Conservation (phyloP, 805 yeast genomes). For the Candida andamanensis region DNA sequence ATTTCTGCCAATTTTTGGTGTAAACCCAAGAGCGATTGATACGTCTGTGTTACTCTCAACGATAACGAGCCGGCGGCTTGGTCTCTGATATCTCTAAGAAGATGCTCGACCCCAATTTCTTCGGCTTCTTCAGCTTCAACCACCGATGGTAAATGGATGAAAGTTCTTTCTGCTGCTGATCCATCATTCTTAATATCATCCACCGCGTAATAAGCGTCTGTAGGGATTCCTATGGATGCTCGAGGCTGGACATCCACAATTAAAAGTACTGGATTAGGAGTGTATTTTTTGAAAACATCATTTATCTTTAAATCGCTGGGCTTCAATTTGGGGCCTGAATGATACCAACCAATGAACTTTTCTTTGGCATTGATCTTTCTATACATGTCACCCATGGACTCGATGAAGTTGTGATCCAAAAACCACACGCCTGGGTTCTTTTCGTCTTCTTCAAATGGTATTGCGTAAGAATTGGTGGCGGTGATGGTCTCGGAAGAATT, state of each 20-base stretch:
- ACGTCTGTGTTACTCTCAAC: slow-evolving; percentile 79
- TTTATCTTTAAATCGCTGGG: slow-evolving; percentile 88
- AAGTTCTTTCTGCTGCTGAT: slow-evolving; percentile 84
- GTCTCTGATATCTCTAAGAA: slow-evolving; percentile 89
- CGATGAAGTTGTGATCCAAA: slow-evolving; percentile 92
- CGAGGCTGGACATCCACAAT: slow-evolving; percentile 88
- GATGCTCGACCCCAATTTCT: slow-evolving; percentile 97
- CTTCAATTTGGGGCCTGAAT: slow-evolving; percentile 90
- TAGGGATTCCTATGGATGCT: slow-evolving; percentile 74
- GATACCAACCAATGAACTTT: slow-evolving; percentile 97
- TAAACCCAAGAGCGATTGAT: slow-evolving; percentile 81
- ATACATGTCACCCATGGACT: slow-evolving; percentile 96
- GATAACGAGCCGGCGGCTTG: slow-evolving; percentile 94
- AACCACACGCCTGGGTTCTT: slow-evolving; percentile 92
- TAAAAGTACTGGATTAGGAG: slow-evolving; percentile 73
- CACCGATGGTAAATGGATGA: slow-evolving; percentile 85
- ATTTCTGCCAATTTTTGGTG: slow-evolving; percentile 76
- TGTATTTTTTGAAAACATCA: slow-evolving; percentile 78
- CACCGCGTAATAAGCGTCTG: slow-evolving; percentile 88
- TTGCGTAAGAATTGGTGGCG: slow-evolving; percentile 90
- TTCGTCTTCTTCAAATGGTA: slow-evolving; percentile 97
- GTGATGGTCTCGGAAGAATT: slow-evolving; percentile 51
- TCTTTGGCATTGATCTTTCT: slow-evolving; percentile 97
- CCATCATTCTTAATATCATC: slow-evolving; percentile 98
- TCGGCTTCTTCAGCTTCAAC: slow-evolving; percentile 99